Percentiles rank a stretch among this genome's conserved stretches.
These are phyloP conservation scores for Vaccinium myrtillus DNA, from an alignment of 148 eudicot genomes.

Conservation along the genomic window DNA sequence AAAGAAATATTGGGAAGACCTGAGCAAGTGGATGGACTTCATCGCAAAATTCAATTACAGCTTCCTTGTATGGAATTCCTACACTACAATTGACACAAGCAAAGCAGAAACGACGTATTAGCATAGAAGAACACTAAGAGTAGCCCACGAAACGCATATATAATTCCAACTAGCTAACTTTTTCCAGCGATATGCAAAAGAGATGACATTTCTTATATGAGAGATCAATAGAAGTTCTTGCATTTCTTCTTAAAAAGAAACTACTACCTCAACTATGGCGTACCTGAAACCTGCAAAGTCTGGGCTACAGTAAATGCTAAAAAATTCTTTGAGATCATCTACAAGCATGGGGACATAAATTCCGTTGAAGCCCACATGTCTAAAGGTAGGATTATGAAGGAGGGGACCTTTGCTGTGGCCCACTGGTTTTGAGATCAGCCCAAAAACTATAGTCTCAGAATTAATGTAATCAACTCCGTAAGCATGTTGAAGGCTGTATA, in stretches of 20 bases:
- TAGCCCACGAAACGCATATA: not conserved
- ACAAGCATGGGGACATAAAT: constrained; percentile 54
- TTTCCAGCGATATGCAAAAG: not conserved
- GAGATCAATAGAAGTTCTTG: not conserved
- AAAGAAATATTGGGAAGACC: constrained; percentile 24
- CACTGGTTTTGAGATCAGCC: constrained; percentile 54
- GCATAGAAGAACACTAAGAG: not conserved
- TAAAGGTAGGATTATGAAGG: constrained; percentile 50
- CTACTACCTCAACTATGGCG: not conserved
- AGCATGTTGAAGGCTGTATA: constrained; percentile 33
- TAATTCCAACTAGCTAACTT: not conserved
- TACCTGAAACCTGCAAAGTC: constrained; percentile 58
- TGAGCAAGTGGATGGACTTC: constrained; percentile 58
- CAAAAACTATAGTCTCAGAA: constrained; percentile 40
- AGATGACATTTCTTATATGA: not conserved
- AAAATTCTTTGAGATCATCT: constrained; percentile 47
- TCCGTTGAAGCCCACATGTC: constrained; percentile 49
- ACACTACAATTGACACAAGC: constrained; percentile 28
- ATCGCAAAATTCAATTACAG: constrained; percentile 40
- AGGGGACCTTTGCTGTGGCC: constrained; percentile 53
- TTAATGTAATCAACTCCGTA: constrained; percentile 34
- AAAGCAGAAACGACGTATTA: not conserved
- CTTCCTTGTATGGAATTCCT: constrained; percentile 63
- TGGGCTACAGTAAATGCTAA: constrained; percentile 37
- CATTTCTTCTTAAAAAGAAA: not conserved